Percentiles rank a stretch among this genome's conserved stretches.
Evolutionary conservation across 352 stramenopile genomes (phyloP).

Genomic region (Albugo candida): DNA sequence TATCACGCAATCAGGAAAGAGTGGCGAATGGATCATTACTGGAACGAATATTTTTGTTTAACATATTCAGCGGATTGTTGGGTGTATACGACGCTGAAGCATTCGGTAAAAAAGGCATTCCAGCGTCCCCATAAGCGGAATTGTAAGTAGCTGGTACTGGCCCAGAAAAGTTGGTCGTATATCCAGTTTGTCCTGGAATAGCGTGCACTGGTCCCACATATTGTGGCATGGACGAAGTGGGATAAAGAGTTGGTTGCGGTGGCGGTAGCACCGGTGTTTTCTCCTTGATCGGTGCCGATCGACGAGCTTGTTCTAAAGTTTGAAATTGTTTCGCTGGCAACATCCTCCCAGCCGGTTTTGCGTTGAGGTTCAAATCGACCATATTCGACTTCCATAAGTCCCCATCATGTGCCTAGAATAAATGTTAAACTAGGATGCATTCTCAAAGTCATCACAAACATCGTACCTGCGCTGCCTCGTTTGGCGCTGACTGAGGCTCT

Average conservation of each 20-base stretch:
- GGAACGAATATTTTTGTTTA: too few relatives aligned
- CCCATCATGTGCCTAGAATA: conserved; percentile 16
- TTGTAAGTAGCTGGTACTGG: too few relatives aligned
- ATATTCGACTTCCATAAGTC: conserved; percentile 58
- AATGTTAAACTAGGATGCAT: neutral
- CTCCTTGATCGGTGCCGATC: conserved; percentile 26
- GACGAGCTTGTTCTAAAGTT: conserved; percentile 47
- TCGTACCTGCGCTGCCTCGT: neutral
- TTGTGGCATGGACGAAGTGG: neutral
- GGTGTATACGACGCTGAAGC: too few relatives aligned
- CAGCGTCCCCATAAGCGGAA: too few relatives aligned
- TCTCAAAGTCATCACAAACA: neutral
- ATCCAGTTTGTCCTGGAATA: too few relatives aligned
- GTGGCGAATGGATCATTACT: too few relatives aligned
- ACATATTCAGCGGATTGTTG: too few relatives aligned
- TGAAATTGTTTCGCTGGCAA: conserved; percentile 33
- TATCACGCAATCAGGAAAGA: too few relatives aligned
- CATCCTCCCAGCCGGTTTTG: conserved; percentile 8
- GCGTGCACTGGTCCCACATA: too few relatives aligned
- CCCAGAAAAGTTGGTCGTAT: too few relatives aligned
- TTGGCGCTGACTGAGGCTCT: neutral
- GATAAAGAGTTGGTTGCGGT: conserved; percentile 2
- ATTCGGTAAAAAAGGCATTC: too few relatives aligned
- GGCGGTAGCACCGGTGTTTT: conserved; percentile 41
- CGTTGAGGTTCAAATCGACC: conserved; percentile 55